A percentile compares a stretch with the other conserved stretches of the same genome.
Conservation (phyloP, 768 basidiomycete species). For the Melanogaster broomeanus region DNA sequence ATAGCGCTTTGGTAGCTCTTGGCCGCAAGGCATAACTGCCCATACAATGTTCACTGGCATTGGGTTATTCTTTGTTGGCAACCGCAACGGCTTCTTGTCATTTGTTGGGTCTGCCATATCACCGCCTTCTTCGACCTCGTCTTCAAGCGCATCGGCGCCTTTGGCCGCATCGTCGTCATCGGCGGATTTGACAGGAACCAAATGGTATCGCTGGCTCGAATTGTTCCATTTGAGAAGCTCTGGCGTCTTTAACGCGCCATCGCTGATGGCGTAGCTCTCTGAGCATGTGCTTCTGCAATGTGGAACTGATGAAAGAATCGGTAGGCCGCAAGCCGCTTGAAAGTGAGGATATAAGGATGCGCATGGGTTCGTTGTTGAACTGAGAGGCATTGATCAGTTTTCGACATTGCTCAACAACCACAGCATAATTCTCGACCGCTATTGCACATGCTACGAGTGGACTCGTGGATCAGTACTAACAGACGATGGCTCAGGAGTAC, state of each 20-base stretch:
- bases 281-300: slow-evolving; percentile 81
- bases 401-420: slow-evolving; percentile 73
- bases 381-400: slow-evolving; percentile 76
- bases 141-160: slow-evolving; percentile 24
- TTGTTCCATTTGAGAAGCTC: slow-evolving; percentile 65
- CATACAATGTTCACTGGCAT: slow-evolving; percentile 74
- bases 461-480: slow-evolving; percentile 1
- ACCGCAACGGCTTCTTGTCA: slow-evolving; percentile 32
- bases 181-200: slow-evolving; percentile 29
- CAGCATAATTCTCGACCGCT: slow-evolving; percentile 49
- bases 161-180: slow-evolving; percentile 22
- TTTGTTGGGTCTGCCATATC: slow-evolving; percentile 17
- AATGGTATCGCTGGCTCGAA: slow-evolving; percentile 56
- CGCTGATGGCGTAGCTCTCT: slow-evolving; percentile 75
- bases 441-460: slow-evolving; percentile 68
- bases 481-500: background rate
- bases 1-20: slow-evolving; percentile 90
- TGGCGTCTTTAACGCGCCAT: slow-evolving; percentile 63
- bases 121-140: slow-evolving; percentile 35
- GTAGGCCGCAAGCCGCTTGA: slow-evolving; percentile 70
- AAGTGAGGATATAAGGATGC: slow-evolving; percentile 73
- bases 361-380: slow-evolving; percentile 84
- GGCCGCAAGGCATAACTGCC: slow-evolving; percentile 78
- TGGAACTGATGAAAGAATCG: slow-evolving; percentile 75
- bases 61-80: slow-evolving; percentile 74